Conservation (phyloP, 257 asterid genomes). For the Solanum etuberosum region DNA sequence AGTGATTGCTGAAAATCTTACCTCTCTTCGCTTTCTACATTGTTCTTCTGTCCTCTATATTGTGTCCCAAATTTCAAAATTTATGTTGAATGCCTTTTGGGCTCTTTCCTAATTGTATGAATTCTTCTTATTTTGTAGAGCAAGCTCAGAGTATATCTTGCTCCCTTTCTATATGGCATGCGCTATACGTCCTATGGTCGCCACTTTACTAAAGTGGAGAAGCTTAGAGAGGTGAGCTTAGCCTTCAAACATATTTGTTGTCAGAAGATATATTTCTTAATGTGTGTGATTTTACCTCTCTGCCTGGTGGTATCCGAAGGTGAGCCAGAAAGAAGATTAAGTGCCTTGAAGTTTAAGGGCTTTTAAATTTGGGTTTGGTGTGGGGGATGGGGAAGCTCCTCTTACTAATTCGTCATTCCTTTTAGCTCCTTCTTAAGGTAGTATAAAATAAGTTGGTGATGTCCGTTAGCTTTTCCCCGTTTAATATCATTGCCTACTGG, state of each 20-base stretch:
- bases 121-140: conserved; percentile 37
- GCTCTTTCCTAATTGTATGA: not conserved
- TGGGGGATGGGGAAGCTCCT: not conserved
- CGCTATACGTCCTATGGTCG: conserved; percentile 97
- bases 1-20: not conserved
- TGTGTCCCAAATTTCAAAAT: not conserved
- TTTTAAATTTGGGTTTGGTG: not conserved
- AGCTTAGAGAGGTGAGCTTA: conserved; percentile 62
- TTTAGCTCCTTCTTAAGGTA: not conserved
- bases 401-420: not conserved
- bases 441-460: not conserved
- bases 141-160: conserved; percentile 55
- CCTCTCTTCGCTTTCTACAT: not conserved
- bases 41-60: not conserved
- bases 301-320: not conserved
- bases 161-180: conserved; percentile 70
- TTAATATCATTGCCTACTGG: not conserved
- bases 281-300: not conserved
- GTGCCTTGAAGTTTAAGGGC: not conserved
- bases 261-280: not conserved
- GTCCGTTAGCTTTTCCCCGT: not conserved
- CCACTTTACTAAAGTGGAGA: conserved; percentile 75
- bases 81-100: not conserved
- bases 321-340: not conserved
- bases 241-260: conserved; percentile 1